Conservation (phyloP, 129 eudicot genomes). For the Tagetes erecta region DNA sequence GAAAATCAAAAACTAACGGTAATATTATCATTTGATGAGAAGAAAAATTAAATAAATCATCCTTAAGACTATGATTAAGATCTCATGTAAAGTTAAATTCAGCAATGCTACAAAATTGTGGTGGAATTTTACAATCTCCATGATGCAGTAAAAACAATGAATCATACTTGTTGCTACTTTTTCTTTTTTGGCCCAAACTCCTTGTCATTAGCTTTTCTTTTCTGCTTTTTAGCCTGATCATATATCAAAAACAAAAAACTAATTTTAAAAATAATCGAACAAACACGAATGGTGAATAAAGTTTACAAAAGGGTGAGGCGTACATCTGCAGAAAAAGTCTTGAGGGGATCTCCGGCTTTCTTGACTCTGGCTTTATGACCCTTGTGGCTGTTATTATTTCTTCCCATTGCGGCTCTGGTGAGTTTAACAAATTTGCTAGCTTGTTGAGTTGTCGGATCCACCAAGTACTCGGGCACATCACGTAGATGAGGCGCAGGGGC, state of each 20-base stretch:
- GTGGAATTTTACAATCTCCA: constrained; percentile 29
- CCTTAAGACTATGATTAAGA: constrained; percentile 1
- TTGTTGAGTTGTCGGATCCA: constrained; percentile 88
- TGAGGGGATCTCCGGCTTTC: constrained; percentile 81
- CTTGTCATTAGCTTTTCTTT: constrained; percentile 58
- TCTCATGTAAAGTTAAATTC: constrained; percentile 4
- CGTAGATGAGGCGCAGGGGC: constrained; percentile 81
- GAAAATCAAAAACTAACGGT: neutral
- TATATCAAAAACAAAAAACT: neutral
- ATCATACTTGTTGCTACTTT: constrained; percentile 43
- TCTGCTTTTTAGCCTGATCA: constrained; percentile 63
- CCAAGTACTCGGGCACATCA: constrained; percentile 77
- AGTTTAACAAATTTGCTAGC: constrained; percentile 87
- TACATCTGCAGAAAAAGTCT: constrained; percentile 77
- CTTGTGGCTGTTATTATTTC: constrained; percentile 36
- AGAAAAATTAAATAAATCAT: constrained; percentile 7
- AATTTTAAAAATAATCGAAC: neutral
- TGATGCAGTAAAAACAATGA: neutral
- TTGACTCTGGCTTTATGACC: constrained; percentile 62
- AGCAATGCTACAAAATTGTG: constrained; percentile 45
- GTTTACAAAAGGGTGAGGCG: neutral
- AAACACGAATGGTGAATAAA: neutral
- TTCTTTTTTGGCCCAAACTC: constrained; percentile 43
- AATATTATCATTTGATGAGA: neutral
- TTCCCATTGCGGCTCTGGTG: constrained; percentile 82